Conservation (phyloP, 2,329 filamentous ascomycete species). For the Pleurostoma richardsiae region DNA sequence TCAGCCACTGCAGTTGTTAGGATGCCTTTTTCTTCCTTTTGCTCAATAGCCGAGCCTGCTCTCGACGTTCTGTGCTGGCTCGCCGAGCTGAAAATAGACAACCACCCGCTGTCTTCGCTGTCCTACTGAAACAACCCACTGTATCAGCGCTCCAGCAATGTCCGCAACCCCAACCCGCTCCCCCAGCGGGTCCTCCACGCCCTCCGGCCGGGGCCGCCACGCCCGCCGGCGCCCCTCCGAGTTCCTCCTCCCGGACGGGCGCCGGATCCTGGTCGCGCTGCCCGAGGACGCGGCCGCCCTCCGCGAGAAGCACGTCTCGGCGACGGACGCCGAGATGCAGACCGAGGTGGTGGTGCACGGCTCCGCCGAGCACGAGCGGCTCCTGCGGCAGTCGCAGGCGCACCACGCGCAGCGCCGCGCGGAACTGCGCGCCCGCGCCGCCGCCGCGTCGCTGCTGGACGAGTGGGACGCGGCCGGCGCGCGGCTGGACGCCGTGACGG, state of each 20-base stretch:
- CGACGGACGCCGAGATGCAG: slow-evolving; percentile 21
- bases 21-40: no score
- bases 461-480: slow-evolving; percentile 51
- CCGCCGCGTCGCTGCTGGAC: slow-evolving; percentile 36
- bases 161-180: slow-evolving; percentile 1
- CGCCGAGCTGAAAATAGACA: no score
- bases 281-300: slow-evolving; percentile 50
- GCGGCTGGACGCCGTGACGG: slow-evolving; percentile 46
- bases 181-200: not conserved
- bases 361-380: slow-evolving; percentile 37
- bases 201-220: not conserved
- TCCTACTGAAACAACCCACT: no score
- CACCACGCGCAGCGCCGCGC: slow-evolving; percentile 46
- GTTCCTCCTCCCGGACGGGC: slow-evolving; percentile 50
- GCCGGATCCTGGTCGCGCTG: slow-evolving; percentile 49
- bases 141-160: not conserved
- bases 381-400: slow-evolving; percentile 42
- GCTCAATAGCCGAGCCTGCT: no score
- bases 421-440: slow-evolving; percentile 41
- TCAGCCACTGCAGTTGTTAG: no score
- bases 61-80: no score
- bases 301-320: slow-evolving; percentile 32
- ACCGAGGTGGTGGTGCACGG: slow-evolving; percentile 57
- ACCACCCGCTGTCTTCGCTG: no score
- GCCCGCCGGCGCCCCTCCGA: slow-evolving; percentile 39